Conservation (phyloP, 2,329 filamentous ascomycete genomes). For the Knufia petricola region DNA sequence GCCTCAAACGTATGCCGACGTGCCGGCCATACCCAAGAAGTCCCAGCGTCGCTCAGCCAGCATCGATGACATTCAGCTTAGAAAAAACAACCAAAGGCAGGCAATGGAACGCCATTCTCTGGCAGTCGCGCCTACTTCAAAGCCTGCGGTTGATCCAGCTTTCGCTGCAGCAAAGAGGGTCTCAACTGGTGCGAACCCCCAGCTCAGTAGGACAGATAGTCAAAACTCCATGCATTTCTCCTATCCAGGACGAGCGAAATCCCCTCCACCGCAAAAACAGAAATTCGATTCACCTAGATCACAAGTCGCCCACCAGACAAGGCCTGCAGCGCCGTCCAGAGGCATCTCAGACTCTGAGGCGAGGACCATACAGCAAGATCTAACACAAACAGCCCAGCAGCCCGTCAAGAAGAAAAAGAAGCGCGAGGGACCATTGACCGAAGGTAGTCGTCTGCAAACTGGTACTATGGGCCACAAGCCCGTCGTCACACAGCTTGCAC, state of each 20-base stretch:
- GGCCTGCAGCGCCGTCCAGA: constrained; percentile 9
- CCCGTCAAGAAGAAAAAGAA: constrained; percentile 25
- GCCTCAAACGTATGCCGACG: constrained; percentile 41
- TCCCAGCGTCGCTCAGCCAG: constrained; percentile 40
- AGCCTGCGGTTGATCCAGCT: constrained; percentile 14
- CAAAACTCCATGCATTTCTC: constrained; percentile 41
- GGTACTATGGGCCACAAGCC: constrained; percentile 23
- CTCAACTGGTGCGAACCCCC: constrained; percentile 17
- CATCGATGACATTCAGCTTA: constrained; percentile 33
- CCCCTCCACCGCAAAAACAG: constrained; percentile 26
- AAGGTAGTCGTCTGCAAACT: constrained; percentile 24
- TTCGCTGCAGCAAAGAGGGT: constrained; percentile 24
- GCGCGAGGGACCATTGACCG: constrained; percentile 21
- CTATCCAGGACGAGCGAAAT: constrained; percentile 35
- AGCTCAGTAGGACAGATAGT: constrained; percentile 31
- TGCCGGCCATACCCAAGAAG: constrained; percentile 17
- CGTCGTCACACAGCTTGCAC: constrained; percentile 26
- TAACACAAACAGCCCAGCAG: constrained; percentile 24
- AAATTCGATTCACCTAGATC: constrained; percentile 8
- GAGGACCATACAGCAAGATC: constrained; percentile 22
- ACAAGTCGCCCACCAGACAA: not conserved
- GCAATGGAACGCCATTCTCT: constrained; percentile 27
- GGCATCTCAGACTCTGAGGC: constrained; percentile 23
- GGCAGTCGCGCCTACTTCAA: constrained; percentile 4
- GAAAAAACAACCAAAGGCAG: not conserved